Percentiles rank a stretch among this genome's conserved stretches.
Conservation (phyloP, 306 rosid genomes). For the Pyrus bretschneideri region DNA sequence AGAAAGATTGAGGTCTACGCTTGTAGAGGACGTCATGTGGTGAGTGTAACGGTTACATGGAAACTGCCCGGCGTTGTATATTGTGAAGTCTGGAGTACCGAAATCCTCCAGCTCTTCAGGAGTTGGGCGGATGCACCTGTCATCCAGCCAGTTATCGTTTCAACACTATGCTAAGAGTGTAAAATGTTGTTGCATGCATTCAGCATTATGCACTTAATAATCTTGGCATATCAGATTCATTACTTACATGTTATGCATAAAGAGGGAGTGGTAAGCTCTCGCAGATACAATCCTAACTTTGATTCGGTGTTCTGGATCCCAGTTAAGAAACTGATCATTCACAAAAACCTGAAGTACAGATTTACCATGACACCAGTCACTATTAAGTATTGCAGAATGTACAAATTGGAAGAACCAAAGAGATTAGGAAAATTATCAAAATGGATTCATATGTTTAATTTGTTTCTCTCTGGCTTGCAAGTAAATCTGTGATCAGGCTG, state of each 20-base stretch:
- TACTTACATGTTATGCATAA: constrained; percentile 98
- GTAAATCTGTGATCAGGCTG: too few species aligned
- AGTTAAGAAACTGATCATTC: constrained; percentile 85
- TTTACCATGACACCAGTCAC: not conserved
- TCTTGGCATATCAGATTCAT: not conserved
- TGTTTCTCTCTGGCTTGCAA: not conserved
- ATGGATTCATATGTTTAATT: not conserved
- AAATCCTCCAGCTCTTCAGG: constrained; percentile 85
- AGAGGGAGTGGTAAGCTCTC: constrained; percentile 92
- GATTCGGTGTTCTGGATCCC: constrained; percentile 78
- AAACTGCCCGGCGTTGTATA: constrained; percentile 89
- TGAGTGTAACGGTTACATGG: constrained; percentile 93
- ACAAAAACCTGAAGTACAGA: constrained; percentile 62
- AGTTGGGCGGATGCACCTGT: constrained; percentile 92
- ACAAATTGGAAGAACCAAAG: not conserved
- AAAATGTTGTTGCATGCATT: not conserved
- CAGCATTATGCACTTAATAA: not conserved
- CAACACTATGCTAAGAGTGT: constrained; percentile 5
- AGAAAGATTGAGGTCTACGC: constrained; percentile 77
- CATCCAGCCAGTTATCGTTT: constrained; percentile 21
- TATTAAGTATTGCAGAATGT: not conserved
- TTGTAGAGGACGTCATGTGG: constrained; percentile 95
- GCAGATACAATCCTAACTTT: constrained; percentile 88
- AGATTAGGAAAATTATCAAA: not conserved
- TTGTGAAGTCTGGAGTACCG: constrained; percentile 93